phyloP scores from a whole-genome alignment of 2,329 filamentous ascomycete species.

The Neonectria hederae region DNA sequence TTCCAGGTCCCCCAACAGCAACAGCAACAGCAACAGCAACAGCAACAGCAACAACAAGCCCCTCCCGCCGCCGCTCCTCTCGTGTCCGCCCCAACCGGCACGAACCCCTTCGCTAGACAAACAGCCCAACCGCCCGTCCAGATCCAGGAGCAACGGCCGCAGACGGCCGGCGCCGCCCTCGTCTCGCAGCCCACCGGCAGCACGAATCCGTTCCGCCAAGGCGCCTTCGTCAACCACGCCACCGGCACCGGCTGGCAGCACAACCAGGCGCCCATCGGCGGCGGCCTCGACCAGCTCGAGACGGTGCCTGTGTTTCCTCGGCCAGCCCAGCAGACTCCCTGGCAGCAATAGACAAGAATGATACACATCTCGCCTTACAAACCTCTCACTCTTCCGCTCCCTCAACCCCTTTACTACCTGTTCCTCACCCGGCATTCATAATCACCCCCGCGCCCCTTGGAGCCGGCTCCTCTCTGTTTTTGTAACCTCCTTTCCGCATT shows the following conservation, averaged over 20 bases:
- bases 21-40: slow-evolving; percentile 38
- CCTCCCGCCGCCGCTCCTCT: slow-evolving; percentile 49
- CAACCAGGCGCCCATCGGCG: slow-evolving; percentile 80
- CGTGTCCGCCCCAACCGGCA: slow-evolving; percentile 62
- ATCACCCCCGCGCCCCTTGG: neutral
- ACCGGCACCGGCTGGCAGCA: slow-evolving; percentile 92
- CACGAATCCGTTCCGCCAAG: slow-evolving; percentile 95
- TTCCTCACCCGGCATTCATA: slow-evolving; percentile 9
- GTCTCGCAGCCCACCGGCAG: slow-evolving; percentile 83
- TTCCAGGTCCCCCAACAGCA: slow-evolving; percentile 51
- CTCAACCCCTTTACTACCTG: slow-evolving; percentile 5
- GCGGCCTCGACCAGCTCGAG: slow-evolving; percentile 79
- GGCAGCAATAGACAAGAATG: slow-evolving; percentile 59
- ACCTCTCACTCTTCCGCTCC: neutral
- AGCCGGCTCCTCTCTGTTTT: slow-evolving; percentile 25
- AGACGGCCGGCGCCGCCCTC: slow-evolving; percentile 61
- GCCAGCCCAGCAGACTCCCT: slow-evolving; percentile 71
- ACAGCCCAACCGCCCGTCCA: slow-evolving; percentile 43
- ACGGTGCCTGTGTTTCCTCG: slow-evolving; percentile 89
- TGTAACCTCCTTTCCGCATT: slow-evolving; percentile 41
- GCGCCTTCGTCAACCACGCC: slow-evolving; percentile 86
- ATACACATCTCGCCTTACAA: neutral
- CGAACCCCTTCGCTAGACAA: slow-evolving; percentile 66
- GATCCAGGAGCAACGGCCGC: slow-evolving; percentile 53
- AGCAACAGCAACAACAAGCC: slow-evolving; percentile 37